A percentile compares a stretch with the other conserved stretches of the same genome.
These are phyloP conservation scores for Blepharisma stoltei DNA, from an alignment of 73 alveolate genomes.

Conservation along the genomic window DNA sequence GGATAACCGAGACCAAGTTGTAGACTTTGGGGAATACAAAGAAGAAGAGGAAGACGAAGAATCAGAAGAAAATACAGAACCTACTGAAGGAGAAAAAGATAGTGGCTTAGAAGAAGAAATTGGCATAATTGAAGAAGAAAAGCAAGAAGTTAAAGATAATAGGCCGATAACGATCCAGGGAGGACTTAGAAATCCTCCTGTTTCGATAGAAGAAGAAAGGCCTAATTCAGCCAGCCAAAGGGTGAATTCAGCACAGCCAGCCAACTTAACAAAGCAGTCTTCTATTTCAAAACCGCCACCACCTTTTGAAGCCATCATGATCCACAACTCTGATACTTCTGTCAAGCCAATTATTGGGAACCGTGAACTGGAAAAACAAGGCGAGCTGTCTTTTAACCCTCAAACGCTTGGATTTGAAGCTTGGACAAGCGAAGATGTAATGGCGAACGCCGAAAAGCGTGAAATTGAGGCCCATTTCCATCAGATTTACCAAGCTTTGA, in stretches of 20 bases:
- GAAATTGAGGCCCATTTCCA: constrained; percentile 74
- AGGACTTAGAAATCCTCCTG: not conserved
- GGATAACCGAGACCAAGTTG: constrained; percentile 46
- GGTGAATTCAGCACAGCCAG: not conserved
- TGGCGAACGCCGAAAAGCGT: constrained; percentile 58
- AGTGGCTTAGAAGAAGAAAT: constrained; percentile 27
- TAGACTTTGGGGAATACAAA: constrained; percentile 66
- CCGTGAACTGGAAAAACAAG: constrained; percentile 85
- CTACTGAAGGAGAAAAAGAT: constrained; percentile 31
- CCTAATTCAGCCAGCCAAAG: constrained; percentile 18
- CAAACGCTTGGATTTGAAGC: constrained; percentile 69
- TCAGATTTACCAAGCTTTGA: constrained; percentile 71
- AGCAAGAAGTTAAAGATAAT: constrained; percentile 11
- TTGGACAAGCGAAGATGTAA: constrained; percentile 78
- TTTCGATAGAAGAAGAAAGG: not conserved
- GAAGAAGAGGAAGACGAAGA: constrained; percentile 55
- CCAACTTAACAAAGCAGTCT: not conserved
- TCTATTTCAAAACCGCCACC: not conserved
- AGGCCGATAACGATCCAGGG: constrained; percentile 23
- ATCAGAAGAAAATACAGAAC: constrained; percentile 27
- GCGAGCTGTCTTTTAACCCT: constrained; percentile 59
- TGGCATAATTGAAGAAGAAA: not conserved
- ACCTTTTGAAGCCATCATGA: constrained; percentile 81
- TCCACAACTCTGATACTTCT: constrained; percentile 87
- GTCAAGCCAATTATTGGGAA: constrained; percentile 97